phyloP scores from a whole-genome alignment of 2,329 filamentous ascomycete genomes.

The Aspergillus uvarum region DNA sequence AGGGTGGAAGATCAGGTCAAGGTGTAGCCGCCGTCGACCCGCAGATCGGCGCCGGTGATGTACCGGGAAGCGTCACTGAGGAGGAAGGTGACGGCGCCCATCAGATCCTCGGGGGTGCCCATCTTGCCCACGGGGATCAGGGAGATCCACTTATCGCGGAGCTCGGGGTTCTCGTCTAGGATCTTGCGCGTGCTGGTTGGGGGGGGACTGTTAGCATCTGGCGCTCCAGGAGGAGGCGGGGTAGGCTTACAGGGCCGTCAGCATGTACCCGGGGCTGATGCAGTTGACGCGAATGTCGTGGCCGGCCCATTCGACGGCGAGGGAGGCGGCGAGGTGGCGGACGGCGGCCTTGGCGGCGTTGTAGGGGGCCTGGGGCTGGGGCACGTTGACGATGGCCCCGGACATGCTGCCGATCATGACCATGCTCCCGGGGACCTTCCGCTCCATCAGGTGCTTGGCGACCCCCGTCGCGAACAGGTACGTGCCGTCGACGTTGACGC shows the following conservation, averaged over 20 bases:
- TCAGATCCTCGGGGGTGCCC: constrained; percentile 86
- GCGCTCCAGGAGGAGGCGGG: too few relatives aligned
- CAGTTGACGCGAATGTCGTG: constrained; percentile 90
- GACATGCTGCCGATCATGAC: constrained; percentile 97
- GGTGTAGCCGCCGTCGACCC: constrained; percentile 89
- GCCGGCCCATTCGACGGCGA: constrained; percentile 92
- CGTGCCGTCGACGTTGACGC: constrained; percentile 89
- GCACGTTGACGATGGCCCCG: constrained; percentile 88
- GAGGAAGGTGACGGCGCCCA: constrained; percentile 87
- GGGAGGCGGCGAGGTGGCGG: constrained; percentile 78
- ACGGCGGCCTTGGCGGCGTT: constrained; percentile 93
- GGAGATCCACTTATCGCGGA: constrained; percentile 86
- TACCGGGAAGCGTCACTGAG: constrained; percentile 76
- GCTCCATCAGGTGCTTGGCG: constrained; percentile 83
- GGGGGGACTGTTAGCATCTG: constrained; percentile 6
- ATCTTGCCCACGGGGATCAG: constrained; percentile 92
- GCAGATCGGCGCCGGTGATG: constrained; percentile 72
- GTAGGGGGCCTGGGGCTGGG: constrained; percentile 89
- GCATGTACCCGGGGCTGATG: constrained; percentile 94
- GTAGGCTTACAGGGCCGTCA: constrained; percentile 76
- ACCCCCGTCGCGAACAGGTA: constrained; percentile 84
- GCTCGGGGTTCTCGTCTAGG: constrained; percentile 85
- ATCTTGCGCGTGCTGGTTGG: constrained; percentile 79
- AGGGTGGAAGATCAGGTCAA: constrained; percentile 56
- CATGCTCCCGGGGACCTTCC: constrained; percentile 76